Evolutionary conservation across 768 basidiomycete species (phyloP).

Genomic region (Phlegmacium glaucopus): DNA sequence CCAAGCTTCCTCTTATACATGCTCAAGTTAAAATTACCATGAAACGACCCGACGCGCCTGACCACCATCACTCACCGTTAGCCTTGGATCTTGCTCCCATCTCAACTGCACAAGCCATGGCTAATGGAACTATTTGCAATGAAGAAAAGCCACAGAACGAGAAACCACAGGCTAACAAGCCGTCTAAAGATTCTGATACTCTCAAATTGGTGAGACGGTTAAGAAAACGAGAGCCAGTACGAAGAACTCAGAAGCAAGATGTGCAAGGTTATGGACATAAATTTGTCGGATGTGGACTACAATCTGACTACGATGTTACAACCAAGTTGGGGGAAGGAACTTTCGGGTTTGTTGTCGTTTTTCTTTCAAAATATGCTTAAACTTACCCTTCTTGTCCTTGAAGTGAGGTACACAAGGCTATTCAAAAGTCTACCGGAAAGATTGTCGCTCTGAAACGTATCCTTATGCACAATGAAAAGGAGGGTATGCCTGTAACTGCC

Average conservation of each 20-base stretch:
- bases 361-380: conserved; percentile 3
- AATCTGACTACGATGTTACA: conserved; percentile 75
- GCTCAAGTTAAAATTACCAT: conserved; percentile 39
- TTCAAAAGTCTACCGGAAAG: conserved; percentile 54
- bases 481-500: conserved; percentile 96
- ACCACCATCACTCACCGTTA: conserved; percentile 40
- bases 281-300: conserved; percentile 67
- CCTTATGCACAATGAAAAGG: conserved; percentile 94
- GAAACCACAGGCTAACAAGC: conserved; percentile 2
- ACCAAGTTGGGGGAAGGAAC: conserved; percentile 96
- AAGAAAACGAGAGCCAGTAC: conserved; percentile 40
- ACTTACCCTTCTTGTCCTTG: conserved; percentile 6
- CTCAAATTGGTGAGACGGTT: conserved; percentile 17
- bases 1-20: conserved; percentile 33
- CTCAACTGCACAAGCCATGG: conserved; percentile 18
- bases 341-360: conserved; percentile 70
- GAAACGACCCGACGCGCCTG: conserved; percentile 46
- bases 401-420: conserved; percentile 90
- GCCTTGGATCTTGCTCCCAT: conserved; percentile 13
- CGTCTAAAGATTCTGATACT: conserved; percentile 18
- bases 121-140: background rate
- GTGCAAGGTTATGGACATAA: conserved; percentile 59
- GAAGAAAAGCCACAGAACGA: background rate
- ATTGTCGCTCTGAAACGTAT: conserved; percentile 91
- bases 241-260: conserved; percentile 63